Base-by-base conservation (phyloP, 768 basidiomycete genomes). In the Termitomyces sp. region DNA sequence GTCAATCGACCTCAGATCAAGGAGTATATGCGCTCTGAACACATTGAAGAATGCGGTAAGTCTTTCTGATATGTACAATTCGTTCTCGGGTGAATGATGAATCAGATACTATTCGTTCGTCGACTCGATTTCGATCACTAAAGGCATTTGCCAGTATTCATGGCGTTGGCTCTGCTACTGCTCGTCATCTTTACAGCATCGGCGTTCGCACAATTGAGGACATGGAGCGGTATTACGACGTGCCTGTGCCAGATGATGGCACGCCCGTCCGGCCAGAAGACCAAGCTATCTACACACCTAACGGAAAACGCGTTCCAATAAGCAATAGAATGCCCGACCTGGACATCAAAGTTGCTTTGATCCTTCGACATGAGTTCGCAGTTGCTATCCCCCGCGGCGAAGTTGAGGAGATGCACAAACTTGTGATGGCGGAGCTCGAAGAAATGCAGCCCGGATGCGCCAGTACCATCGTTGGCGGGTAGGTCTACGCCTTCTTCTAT, bases 391-490 rank as follows among this genome's bases (percentile, higher is more conserved):
- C 90, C 0, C 75, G 92, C 7, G 74, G 70, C 0, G 92, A 97
- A 68, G 90, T 91, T 0, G 86, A 92, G 57, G 83, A 87, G 63
- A 93, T 96, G 57, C 80, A 83, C n/a, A 65, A 64, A 1, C 73
- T 83, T 10, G 81, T 96, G 5, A 83, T 85, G 80, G 67, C 69
- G n/a, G 85, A 93, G 64, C 69, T 96, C 29, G 76, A 79, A 13
- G 66, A 68, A 12, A 67, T 96, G 9, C 78, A 85, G 52, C 74
- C 79, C 1, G 92, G 90, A 0, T 94, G 86, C 64, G 69, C 80
- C 20, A 85, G 83, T 63, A 90, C 87, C 5, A 82, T 97, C 41
- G 88, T 82, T 39, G 94, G 94, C 64, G 90, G 94, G 92, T 90
- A 51, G 61, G 42, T 9, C 18, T 32, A n/a, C 5, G 6, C 5